Base-by-base conservation (phyloP, 2,329 filamentous ascomycete species). In the Aspergillus sojae region DNA sequence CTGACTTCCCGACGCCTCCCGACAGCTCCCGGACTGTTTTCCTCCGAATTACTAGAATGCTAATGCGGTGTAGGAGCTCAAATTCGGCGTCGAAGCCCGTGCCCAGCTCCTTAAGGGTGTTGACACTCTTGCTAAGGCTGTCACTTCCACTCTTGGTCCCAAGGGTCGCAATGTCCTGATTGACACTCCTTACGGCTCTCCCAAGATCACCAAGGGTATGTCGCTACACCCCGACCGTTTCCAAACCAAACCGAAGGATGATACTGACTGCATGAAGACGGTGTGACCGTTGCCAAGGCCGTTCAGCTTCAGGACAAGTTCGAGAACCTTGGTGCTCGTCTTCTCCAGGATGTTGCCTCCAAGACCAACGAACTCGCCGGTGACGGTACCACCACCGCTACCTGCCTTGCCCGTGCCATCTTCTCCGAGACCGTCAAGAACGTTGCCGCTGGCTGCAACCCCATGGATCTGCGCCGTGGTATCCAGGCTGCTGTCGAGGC, bases 341-440 rank as follows among this genome's bases (percentile, higher is more conserved):
- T 99, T 71, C 89, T 99, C 72, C 94, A 98, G 84, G 95, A 99
- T 82, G 95, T 99, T 72, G 95, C 95, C 75, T 95, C 92, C 78
- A 99, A 99, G 90, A 99, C 95, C 78, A 99, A 99, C 86, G 95
- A 99, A 85, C 90, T 93, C 73, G 95, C 95, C 71, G 95, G 95
- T 90, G 95, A 99, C 81, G 95, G 95, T 83, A 99, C 95, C 74
- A 99, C 95, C 70, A 97, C 94, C 70, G 95, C 95, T 70, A 99
- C 95, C 68, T 95, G 98, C 71, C 92, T 99, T 71, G 95, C 93
- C 73, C 92, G 93, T 74, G 92, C 94, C 80, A 99, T 99, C 84
- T 99, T 99, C 88, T 96, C 95, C 81, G 95, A 99, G 88, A 98
- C 94, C 61, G 95, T 98, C 80, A 99, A 99, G 91, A 99, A 99